phyloP scores from a whole-genome alignment of 495 filamentous ascomycete genomes.

The Trichoderma parareesei region DNA sequence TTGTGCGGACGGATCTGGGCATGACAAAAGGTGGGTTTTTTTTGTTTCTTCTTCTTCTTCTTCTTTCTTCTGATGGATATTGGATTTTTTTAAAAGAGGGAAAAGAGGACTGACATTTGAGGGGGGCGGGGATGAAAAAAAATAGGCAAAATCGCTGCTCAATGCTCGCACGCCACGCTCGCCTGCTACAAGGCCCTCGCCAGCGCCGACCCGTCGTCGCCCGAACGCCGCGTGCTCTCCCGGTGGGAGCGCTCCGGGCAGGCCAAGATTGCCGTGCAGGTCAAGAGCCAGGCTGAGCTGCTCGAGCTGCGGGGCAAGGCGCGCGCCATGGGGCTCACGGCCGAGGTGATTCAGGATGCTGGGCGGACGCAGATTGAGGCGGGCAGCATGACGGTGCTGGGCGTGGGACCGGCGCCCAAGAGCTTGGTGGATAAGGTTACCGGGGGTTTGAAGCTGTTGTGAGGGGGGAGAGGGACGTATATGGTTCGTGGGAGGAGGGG shows the following conservation, averaged over 20 bases:
- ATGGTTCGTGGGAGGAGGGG: not conserved
- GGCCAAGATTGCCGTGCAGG: slow-evolving; percentile 85
- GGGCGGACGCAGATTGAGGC: slow-evolving; percentile 94
- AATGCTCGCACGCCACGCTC: slow-evolving; percentile 91
- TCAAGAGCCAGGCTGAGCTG: slow-evolving; percentile 77
- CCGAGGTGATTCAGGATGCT: slow-evolving; percentile 87
- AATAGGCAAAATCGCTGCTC: slow-evolving; percentile 92
- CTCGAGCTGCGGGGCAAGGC: slow-evolving; percentile 68
- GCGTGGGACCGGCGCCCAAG: slow-evolving; percentile 82
- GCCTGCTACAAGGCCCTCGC: slow-evolving; percentile 87
- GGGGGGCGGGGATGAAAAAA: not conserved
- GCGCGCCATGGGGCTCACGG: slow-evolving; percentile 73
- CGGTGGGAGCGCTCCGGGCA: slow-evolving; percentile 82
- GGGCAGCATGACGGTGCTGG: slow-evolving; percentile 84
- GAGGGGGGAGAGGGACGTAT: slow-evolving; percentile 9
- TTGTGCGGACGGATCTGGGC: slow-evolving; percentile 85
- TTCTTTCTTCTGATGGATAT: not conserved
- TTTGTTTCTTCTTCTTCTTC: not conserved
- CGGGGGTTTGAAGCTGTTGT: slow-evolving; percentile 80
- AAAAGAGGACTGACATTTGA: not conserved
- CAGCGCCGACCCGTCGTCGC: slow-evolving; percentile 39
- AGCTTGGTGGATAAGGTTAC: slow-evolving; percentile 80
- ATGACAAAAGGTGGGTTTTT: slow-evolving; percentile 79
- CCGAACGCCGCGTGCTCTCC: slow-evolving; percentile 55
- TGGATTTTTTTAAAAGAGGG: not conserved